phyloP scores from a whole-genome alignment of 2,329 filamentous ascomycete species.

The Sclerotinia glacialis region DNA sequence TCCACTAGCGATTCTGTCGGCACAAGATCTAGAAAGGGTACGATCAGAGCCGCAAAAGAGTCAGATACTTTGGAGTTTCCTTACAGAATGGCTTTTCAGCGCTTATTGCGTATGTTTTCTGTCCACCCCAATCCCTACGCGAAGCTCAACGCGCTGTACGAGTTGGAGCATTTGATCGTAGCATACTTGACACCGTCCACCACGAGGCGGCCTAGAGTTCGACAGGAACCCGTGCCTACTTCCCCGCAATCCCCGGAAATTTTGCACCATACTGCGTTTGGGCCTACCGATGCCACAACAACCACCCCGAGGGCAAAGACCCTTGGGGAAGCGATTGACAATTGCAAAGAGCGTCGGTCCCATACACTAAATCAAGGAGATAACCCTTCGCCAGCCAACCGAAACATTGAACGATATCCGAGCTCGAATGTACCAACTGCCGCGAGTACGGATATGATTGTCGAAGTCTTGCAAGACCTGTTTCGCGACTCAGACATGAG shows the following conservation, averaged over 20 bases:
- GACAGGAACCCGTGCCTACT: slow-evolving; percentile 34
- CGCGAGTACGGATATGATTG: slow-evolving; percentile 51
- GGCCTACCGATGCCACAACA: slow-evolving; percentile 30
- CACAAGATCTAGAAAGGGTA: slow-evolving; percentile 27
- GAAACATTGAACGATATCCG: slow-evolving; percentile 72
- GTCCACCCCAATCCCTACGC: slow-evolving; percentile 83
- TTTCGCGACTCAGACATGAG: slow-evolving; percentile 66
- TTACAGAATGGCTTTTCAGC: slow-evolving; percentile 75
- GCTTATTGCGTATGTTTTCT: slow-evolving; percentile 80
- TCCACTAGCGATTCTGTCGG: slow-evolving; percentile 33
- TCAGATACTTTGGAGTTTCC: slow-evolving; percentile 59
- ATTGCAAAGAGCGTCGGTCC: slow-evolving; percentile 64
- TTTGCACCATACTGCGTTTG: slow-evolving; percentile 37
- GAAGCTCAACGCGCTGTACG: slow-evolving; percentile 79
- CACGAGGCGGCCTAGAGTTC: slow-evolving; percentile 38
- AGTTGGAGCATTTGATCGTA: slow-evolving; percentile 78
- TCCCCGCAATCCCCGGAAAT: slow-evolving; percentile 57
- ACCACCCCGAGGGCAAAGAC: slow-evolving; percentile 44
- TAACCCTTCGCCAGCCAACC: slow-evolving; percentile 66
- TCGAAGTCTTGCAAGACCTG: slow-evolving; percentile 63
- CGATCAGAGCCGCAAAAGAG: slow-evolving; percentile 30
- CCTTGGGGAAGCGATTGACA: slow-evolving; percentile 67
- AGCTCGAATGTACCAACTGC: slow-evolving; percentile 47
- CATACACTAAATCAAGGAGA: slow-evolving; percentile 50
- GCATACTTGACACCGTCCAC: slow-evolving; percentile 63